Conservation (phyloP, 1,139 yeast species). For the Yamadazyma trypodendri region DNA sequence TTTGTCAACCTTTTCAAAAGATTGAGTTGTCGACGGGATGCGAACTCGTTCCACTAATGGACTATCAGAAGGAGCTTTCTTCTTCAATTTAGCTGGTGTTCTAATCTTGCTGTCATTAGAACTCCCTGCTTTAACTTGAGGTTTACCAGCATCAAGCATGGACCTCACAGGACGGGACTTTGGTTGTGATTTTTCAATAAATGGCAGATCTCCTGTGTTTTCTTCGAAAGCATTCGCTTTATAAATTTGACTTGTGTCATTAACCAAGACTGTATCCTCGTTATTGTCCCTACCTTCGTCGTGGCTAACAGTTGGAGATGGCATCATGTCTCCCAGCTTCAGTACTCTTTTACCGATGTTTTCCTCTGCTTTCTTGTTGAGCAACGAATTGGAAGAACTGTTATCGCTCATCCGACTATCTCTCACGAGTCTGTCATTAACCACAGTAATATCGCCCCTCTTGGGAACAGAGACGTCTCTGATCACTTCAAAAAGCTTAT, state of each 20-base stretch:
- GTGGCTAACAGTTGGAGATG: conserved; percentile 11
- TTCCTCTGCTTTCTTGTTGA: not conserved
- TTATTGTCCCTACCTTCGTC: conserved; percentile 1
- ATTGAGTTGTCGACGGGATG: not conserved
- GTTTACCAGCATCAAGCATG: conserved; percentile 20
- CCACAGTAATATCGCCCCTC: conserved; percentile 32
- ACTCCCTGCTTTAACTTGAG: conserved; percentile 6
- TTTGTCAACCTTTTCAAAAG: not conserved
- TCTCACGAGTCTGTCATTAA: conserved; percentile 20
- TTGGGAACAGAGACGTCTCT: conserved; percentile 34
- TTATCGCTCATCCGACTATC: conserved; percentile 1
- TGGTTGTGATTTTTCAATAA: not conserved
- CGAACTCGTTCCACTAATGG: conserved; percentile 12
- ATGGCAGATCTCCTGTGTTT: not conserved
- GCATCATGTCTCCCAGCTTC: conserved; percentile 6
- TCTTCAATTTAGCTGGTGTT: conserved; percentile 10
- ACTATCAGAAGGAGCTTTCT: conserved; percentile 12
- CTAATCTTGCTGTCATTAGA: not conserved
- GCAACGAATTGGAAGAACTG: conserved; percentile 19
- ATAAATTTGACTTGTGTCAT: too few relatives aligned
- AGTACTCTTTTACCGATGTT: conserved; percentile 1
- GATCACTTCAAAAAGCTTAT: conserved; percentile 3
- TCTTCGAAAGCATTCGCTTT: not conserved
- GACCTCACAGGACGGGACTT: conserved; percentile 9
- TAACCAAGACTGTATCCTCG: not conserved